Evolutionary conservation across 2,329 filamentous ascomycete species (phyloP).

Genomic region (Ambrosiella xylebori): DNA sequence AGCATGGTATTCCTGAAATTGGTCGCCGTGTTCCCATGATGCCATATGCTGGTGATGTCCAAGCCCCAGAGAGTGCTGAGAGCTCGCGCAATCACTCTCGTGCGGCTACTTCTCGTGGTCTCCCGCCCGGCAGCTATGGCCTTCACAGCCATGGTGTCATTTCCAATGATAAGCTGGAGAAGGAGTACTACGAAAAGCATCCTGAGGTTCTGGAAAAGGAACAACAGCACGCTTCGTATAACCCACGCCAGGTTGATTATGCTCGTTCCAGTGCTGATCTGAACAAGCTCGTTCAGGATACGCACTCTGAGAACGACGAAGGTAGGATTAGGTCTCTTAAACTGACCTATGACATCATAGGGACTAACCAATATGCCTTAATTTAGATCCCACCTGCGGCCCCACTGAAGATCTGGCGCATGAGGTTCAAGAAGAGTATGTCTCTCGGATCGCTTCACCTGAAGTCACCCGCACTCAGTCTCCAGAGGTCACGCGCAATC

Average conservation of each 20-base stretch:
- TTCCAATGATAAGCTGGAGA: conserved; percentile 66
- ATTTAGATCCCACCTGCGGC: conserved; percentile 25
- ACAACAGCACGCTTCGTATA: conserved; percentile 38
- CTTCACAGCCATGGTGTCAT: conserved; percentile 72
- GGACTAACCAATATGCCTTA: background rate
- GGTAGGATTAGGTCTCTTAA: background rate
- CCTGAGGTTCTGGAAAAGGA: conserved; percentile 67
- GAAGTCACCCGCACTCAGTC: conserved; percentile 25
- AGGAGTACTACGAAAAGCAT: conserved; percentile 84
- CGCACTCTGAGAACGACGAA: conserved; percentile 19
- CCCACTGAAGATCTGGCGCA: conserved; percentile 86
- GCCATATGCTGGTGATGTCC: conserved; percentile 80
- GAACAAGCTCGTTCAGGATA: conserved; percentile 73
- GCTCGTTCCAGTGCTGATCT: conserved; percentile 79
- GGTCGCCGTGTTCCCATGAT: conserved; percentile 89
- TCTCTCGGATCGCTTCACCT: conserved; percentile 58
- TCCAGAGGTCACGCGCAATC: conserved; percentile 12
- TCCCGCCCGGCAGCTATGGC: conserved; percentile 80
- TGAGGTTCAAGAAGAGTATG: conserved; percentile 70
- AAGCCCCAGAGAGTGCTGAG: conserved; percentile 46
- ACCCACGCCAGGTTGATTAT: conserved; percentile 46
- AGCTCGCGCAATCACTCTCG: conserved; percentile 44
- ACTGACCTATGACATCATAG: conserved; percentile 12
- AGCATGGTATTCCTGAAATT: conserved; percentile 82
- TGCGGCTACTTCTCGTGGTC: conserved; percentile 52